Base-by-base conservation (phyloP, 441 rosid genomes). In the Kokia cookei region DNA sequence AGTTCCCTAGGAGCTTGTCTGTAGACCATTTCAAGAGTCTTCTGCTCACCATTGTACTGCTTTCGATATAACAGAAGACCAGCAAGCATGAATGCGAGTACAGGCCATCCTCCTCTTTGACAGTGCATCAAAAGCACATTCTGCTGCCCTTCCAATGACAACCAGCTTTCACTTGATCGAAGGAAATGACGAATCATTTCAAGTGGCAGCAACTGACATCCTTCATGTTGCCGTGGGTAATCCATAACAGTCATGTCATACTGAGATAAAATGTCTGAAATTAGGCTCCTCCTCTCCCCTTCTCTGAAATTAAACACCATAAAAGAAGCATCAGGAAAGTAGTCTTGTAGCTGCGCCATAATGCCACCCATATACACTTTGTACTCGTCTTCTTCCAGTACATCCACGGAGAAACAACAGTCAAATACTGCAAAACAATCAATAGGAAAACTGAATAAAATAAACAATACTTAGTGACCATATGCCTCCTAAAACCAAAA, bases 171-270 rank as follows among this genome's bases (percentile, higher is more conserved):
- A 78, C 98, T 90, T 0, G 96, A 93, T 75, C 91, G 81, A 73
- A 94, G 87, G 74, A 93, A 94, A 81, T 91, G 98, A 76, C 91
- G 96, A 77, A 94, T 89, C 98, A 90, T 94, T 84, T 94, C 99
- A 43, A 94, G 78, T 0, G 99, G 92, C 83, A 94, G 83, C 75
- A 91, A 71, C 14, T 94, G 92, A 82, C 98, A 93, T 24, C 90
- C 93, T 79, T 91, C 98, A 29, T 93, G 86, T 61, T 91, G 96
- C 62, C 89, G 97, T 53, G 99, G 99, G 78, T 94, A 94, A 74
- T 94, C 98, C 98, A 94, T 92, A 5, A 94, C 97, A 1, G 97
- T 92, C 97, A 94, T 94, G 84, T 90, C 97, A 58, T 94, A 92
- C 68, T 85, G 88, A 54, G 98, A 90, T 75, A 94, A 76, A 60